Percentiles rank a stretch among this genome's conserved stretches.
These are phyloP conservation scores for Ogataea methanolica DNA, from an alignment of 805 yeast genomes.

Conservation along the genomic window DNA sequence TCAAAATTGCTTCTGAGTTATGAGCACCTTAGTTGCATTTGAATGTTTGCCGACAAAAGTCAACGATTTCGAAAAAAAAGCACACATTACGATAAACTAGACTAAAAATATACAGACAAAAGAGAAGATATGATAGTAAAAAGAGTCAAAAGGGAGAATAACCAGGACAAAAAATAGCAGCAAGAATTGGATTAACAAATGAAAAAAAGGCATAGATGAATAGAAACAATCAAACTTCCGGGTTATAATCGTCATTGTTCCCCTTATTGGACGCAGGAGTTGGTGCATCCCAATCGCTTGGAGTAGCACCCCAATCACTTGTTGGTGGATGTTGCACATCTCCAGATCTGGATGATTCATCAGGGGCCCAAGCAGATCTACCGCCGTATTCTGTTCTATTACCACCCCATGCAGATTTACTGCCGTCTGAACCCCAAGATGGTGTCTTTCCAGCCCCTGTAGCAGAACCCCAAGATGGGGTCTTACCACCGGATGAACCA, in stretches of 20 bases:
- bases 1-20: no score
- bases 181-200: neutral
- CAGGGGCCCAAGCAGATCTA: conserved; percentile 42
- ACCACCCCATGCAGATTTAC: conserved; percentile 48
- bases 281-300: conserved; percentile 44
- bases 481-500: conserved; percentile 32
- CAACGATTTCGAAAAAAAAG: no score
- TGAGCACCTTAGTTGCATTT: no score
- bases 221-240: neutral
- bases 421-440: conserved; percentile 39
- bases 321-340: neutral
- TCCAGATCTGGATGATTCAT: conserved; percentile 11
- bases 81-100: no score
- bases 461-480: conserved; percentile 34
- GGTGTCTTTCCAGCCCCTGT: conserved; percentile 40
- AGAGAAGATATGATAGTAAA: no score
- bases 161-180: neutral
- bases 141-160: neutral
- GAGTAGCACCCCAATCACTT: conserved; percentile 38
- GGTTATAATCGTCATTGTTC: neutral
- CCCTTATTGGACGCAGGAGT: conserved; percentile 31
- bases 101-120: no score
- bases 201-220: no score
- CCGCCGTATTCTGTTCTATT: conserved; percentile 45
- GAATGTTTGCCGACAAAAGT: no score